A percentile compares a stretch with the other conserved stretches of the same genome.
Conservation (phyloP, 2,329 filamentous ascomycete species). For the Ophiostoma ulmi region DNA sequence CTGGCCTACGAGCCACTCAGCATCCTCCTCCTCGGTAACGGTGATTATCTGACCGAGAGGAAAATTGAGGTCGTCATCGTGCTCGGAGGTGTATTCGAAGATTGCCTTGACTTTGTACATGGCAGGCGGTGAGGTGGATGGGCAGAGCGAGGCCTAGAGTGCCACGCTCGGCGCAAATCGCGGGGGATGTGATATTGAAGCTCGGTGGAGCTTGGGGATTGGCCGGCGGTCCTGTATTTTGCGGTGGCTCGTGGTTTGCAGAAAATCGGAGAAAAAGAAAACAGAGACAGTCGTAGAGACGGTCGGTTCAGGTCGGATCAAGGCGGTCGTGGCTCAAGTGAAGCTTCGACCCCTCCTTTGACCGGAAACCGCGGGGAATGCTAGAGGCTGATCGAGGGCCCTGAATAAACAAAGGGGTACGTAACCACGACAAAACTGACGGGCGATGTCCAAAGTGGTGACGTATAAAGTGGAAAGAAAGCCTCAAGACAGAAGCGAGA, state of each 20-base stretch:
- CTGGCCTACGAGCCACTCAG: conserved; percentile 88
- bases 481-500: conserved; percentile 8
- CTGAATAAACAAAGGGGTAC: conserved; percentile 3
- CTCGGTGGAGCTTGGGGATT: not conserved
- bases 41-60: conserved; percentile 81
- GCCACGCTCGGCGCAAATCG: not conserved
- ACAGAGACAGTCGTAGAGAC: not conserved
- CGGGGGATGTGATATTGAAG: not conserved
- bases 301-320: not conserved
- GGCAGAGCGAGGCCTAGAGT: conserved; percentile 16
- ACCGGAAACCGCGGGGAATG: conserved; percentile 27
- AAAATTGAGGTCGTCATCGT: conserved; percentile 94
- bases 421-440: conserved; percentile 17
- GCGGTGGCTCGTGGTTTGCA: not conserved
- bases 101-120: conserved; percentile 97
- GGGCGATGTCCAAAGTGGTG: conserved; percentile 1
- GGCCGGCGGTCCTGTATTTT: not conserved
- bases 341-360: conserved; percentile 29
- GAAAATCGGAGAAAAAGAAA: not conserved
- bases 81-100: conserved; percentile 86
- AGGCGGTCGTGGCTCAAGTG: conserved; percentile 20
- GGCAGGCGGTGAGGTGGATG: conserved; percentile 28
- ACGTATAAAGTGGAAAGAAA: conserved; percentile 1
- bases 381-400: conserved; percentile 15
- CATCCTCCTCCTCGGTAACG: conserved; percentile 86